These are phyloP conservation scores for Kazachstania psychrophila DNA, from an alignment of 805 yeast species.

Conservation along the genomic window DNA sequence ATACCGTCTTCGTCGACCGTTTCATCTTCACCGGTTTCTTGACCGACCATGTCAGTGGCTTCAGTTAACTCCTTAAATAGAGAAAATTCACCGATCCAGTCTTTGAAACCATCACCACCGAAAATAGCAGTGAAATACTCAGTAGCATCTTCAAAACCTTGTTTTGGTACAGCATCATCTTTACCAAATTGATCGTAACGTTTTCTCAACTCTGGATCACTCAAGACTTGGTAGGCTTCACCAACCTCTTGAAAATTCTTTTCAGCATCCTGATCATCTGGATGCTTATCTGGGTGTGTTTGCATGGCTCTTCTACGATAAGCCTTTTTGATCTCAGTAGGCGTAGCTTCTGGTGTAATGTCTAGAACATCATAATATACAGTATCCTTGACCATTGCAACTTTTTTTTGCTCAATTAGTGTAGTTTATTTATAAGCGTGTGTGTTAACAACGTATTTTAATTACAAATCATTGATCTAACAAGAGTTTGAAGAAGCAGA, in stretches of 20 bases:
- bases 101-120: conserved; percentile 72
- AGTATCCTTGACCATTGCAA: conserved; percentile 70
- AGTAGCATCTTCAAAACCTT: conserved; percentile 74
- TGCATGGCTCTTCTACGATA: conserved; percentile 83
- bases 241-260: conserved; percentile 69
- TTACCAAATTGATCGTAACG: conserved; percentile 83
- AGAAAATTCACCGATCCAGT: conserved; percentile 72
- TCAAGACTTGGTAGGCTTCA: conserved; percentile 69
- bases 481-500: too few relatives aligned
- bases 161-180: conserved; percentile 57
- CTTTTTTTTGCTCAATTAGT: background rate
- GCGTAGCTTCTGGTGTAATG: conserved; percentile 59
- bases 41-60: conserved; percentile 41
- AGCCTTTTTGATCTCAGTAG: conserved; percentile 82
- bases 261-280: conserved; percentile 87
- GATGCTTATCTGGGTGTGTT: conserved; percentile 94
- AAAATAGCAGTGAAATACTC: conserved; percentile 79
- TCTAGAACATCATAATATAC: conserved; percentile 76
- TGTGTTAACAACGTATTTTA: too few relatives aligned
- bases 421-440: too few relatives aligned
- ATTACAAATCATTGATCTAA: too few relatives aligned
- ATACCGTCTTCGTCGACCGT: conserved; percentile 12
- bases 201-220: conserved; percentile 58
- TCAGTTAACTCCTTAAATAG: conserved; percentile 54
- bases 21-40: conserved; percentile 20